A percentile compares a stretch with the other conserved stretches of the same genome.
These are phyloP conservation scores for Bipolaris zeicola DNA, from an alignment of 2,329 filamentous ascomycete species.

Conservation along the genomic window DNA sequence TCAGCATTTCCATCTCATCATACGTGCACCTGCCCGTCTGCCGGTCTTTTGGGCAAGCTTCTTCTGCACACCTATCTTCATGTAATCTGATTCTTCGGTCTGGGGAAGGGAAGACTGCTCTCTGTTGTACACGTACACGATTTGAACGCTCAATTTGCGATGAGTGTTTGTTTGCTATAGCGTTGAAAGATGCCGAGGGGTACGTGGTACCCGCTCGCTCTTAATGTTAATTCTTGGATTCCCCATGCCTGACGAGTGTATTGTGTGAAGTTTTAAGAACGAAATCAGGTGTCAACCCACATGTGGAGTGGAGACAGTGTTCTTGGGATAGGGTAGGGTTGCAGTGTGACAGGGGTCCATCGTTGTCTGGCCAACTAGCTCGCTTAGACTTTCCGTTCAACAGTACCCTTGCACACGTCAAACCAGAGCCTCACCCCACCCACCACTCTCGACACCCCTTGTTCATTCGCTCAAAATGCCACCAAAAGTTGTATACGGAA, in stretches of 20 bases:
- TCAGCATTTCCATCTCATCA: conserved; percentile 9
- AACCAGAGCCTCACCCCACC: conserved; percentile 5
- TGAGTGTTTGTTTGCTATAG: conserved; percentile 7
- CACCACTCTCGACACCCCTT: conserved; percentile 2
- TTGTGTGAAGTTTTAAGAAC: background rate
- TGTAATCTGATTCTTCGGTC: conserved; percentile 7
- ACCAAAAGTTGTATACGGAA: conserved; percentile 33
- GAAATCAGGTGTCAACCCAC: too few relatives aligned
- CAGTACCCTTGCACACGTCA: conserved; percentile 2
- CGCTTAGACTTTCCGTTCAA: conserved; percentile 17
- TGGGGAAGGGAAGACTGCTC: conserved; percentile 1
- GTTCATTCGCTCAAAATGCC: conserved; percentile 24
- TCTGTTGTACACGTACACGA: conserved; percentile 10
- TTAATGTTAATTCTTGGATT: conserved; percentile 14
- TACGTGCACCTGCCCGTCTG: conserved; percentile 14
- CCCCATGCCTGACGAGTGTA: background rate
- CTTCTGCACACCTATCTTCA: conserved; percentile 7
- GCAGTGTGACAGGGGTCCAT: background rate
- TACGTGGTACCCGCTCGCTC: conserved; percentile 6
- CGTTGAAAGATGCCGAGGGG: conserved; percentile 2
- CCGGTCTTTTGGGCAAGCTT: conserved; percentile 19
- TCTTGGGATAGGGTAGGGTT: too few relatives aligned
- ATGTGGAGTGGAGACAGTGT: too few relatives aligned
- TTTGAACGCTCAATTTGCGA: conserved; percentile 8
- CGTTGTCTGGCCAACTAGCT: conserved; percentile 10